A percentile compares a stretch with the other conserved stretches of the same genome.
Evolutionary conservation across 768 basidiomycete species (phyloP).

Genomic region (Macrolepiota dolichaula): DNA sequence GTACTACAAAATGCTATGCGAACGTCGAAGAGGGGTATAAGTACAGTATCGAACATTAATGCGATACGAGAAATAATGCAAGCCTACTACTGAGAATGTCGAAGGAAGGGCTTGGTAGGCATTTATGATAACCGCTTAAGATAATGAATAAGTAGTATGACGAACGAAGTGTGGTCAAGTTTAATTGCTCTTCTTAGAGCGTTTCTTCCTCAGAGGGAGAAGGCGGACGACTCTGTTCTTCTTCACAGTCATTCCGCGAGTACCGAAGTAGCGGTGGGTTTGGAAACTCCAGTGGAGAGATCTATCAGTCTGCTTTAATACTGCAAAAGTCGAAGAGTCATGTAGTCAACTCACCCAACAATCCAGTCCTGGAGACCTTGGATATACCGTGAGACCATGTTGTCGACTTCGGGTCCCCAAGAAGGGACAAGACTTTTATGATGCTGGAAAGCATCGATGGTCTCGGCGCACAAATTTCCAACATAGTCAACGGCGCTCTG

Average conservation of each 20-base stretch:
- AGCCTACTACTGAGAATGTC: conserved; percentile 10
- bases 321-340: background rate
- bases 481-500: conserved; percentile 65
- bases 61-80: conserved; percentile 7
- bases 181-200: background rate
- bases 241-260: conserved; percentile 52
- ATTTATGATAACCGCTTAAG: background rate
- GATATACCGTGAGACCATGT: conserved; percentile 55
- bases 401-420: conserved; percentile 60
- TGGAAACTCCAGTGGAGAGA: conserved; percentile 72
- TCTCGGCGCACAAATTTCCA: conserved; percentile 55
- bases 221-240: conserved; percentile 49
- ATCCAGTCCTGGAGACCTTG: conserved; percentile 70
- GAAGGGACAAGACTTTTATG: conserved; percentile 50
- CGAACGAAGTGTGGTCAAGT: background rate
- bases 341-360: conserved; percentile 42
- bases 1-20: background rate
- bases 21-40: background rate
- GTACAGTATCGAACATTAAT: conserved; percentile 1
- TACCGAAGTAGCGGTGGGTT: conserved; percentile 67
- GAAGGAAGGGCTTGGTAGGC: conserved; percentile 8
- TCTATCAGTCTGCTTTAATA: conserved; percentile 19
- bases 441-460: conserved; percentile 49
- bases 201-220: conserved; percentile 28
- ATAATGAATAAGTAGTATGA: conserved; percentile 3